Evolutionary conservation across 2,329 filamentous ascomycete species (phyloP), one percentile per base, ranked within the genome.

Genomic region (Calonectria honghensis): DNA sequence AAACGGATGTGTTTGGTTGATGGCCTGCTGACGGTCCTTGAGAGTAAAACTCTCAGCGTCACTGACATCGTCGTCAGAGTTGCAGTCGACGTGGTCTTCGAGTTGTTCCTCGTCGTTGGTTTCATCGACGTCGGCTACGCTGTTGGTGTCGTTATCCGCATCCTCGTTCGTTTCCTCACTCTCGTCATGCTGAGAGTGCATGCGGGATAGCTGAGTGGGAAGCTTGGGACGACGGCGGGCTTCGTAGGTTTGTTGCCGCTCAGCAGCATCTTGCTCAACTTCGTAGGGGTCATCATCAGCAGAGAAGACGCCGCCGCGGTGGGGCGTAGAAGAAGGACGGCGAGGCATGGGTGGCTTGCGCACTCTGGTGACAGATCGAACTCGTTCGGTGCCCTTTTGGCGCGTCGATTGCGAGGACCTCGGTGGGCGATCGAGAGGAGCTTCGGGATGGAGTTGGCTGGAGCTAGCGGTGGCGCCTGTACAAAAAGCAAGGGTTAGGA

Each of bases 1-100:
- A 81, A 99, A 99, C 0, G 97, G 97, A 88, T 99, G 97, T 0
- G 97, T 99, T 84, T 98, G 94, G 86, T 99, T 99, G 89, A 99
- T 99, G 78, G 97, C 97, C 84, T 98, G 93, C 86, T 99, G 97
- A 71, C 97, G 93, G 85, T 99, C 97, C 85, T 97, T 98, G 80
- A 99, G 90, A 0, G 97, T 99, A 84, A 99, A 99, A 87, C 96
- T 98, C 86, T 98, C 97, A 1, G 97, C 94, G 80, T 98, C 97
- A 84, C 96, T 98, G 67, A 96, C 82, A 73, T 94, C 92, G 73
- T 87, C 92, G 39, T 94, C 93, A 27, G 94, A 94, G 13, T 94
- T 92, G 52, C 90, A 91, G 61, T 91, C 90, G 14, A 87, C 85
- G 27, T 87, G 87, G 18, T 89, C 89, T 20, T 90, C 90, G 84